A percentile compares a stretch with the other conserved stretches of the same genome.
Conservation (phyloP, 305 asterid species). For the Solanum hybrid region DNA sequence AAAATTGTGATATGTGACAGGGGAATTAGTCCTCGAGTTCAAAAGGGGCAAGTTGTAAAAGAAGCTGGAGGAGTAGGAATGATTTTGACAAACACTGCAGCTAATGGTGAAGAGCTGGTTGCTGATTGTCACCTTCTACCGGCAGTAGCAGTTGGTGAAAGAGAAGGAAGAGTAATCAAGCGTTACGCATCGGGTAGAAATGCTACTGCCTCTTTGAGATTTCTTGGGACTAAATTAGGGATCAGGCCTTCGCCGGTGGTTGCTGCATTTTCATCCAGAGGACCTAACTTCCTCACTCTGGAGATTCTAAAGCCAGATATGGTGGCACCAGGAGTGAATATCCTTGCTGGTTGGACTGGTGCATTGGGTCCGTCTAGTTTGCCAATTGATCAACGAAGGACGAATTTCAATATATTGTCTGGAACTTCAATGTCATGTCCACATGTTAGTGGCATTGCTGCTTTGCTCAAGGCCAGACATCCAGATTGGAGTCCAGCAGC, state of each 20-base stretch:
- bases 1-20: constrained; percentile 88
- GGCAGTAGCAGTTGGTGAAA: constrained; percentile 72
- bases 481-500: constrained; percentile 88
- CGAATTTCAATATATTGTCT: constrained; percentile 67
- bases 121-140: constrained; percentile 90
- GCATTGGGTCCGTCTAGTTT: constrained; percentile 70
- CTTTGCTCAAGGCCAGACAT: constrained; percentile 63
- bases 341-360: constrained; percentile 92
- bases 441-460: constrained; percentile 85
- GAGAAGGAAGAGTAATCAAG: constrained; percentile 47
- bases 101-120: constrained; percentile 76
- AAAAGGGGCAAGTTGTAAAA: constrained; percentile 85
- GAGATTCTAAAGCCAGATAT: constrained; percentile 82
- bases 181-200: constrained; percentile 29
- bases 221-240: constrained; percentile 67
- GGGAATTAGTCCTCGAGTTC: constrained; percentile 82
- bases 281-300: constrained; percentile 65
- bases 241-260: constrained; percentile 80
- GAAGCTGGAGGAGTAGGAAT: constrained; percentile 90
- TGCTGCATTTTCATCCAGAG: constrained; percentile 89
- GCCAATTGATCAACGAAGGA: constrained; percentile 54
- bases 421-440: constrained; percentile 99
- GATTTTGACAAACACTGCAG: constrained; percentile 67
- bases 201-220: constrained; percentile 53
- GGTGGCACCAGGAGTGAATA: constrained; percentile 91